phyloP scores from a whole-genome alignment of 2,329 filamentous ascomycete species.

The Sordariomycetes sp. region DNA sequence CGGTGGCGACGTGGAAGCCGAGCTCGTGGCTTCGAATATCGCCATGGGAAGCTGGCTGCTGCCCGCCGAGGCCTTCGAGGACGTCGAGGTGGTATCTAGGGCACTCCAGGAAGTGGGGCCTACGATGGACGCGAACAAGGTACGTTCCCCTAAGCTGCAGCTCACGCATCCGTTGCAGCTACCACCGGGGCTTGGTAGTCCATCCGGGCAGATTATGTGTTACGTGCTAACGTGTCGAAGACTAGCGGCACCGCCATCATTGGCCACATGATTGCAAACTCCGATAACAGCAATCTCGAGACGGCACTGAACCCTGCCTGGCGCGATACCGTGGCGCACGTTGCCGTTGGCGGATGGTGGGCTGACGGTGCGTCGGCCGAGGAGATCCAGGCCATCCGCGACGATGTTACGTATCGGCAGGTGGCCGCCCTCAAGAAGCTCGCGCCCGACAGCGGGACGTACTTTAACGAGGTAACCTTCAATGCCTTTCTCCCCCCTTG shows the following conservation, averaged over 20 bases:
- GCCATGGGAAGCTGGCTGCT: constrained; percentile 1
- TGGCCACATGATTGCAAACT: constrained; percentile 15
- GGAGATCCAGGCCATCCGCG: constrained; percentile 8
- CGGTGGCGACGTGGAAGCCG: neutral
- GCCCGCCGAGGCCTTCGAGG: neutral
- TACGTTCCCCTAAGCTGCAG: neutral
- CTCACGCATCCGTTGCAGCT: no score
- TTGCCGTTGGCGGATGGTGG: constrained; percentile 9
- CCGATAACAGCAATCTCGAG: constrained; percentile 8
- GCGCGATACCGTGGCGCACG: constrained; percentile 10
- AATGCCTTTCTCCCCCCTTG: neutral
- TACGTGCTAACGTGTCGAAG: neutral
- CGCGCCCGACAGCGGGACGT: constrained; percentile 23
- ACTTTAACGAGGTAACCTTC: constrained; percentile 24
- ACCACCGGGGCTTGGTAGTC: no score
- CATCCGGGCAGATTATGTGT: no score
- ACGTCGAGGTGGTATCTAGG: neutral
- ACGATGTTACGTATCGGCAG: constrained; percentile 15
- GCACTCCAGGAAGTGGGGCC: neutral
- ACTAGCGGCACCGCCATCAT: constrained; percentile 11
- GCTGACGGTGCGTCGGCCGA: constrained; percentile 8
- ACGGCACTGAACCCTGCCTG: constrained; percentile 16
- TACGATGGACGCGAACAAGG: neutral
- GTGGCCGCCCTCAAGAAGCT: constrained; percentile 17
- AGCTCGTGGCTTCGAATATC: neutral